Base-by-base conservation (phyloP, 2,329 filamentous ascomycete species). In the Colletotrichum orchidophilum region DNA sequence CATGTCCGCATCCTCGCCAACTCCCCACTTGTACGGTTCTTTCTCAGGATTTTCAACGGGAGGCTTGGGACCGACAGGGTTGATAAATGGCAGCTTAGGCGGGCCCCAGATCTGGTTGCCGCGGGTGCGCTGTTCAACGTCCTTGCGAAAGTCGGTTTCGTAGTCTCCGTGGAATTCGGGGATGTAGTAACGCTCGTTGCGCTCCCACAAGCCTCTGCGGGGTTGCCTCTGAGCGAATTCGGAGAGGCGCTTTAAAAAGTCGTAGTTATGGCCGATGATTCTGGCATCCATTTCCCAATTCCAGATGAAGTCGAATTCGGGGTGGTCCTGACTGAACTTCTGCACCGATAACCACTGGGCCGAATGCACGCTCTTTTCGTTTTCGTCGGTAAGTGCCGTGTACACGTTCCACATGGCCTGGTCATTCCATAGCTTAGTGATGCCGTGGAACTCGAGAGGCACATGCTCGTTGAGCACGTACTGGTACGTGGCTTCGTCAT, bases 231-330 rank as follows among this genome's bases (percentile, higher is more conserved):
- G 87, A 29, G 88, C 88, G 82, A 93, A 94, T 1, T 86, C 80
- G 26, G 83, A 81, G 8, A 94, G 81, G 72, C 91, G 91, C 75
- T 92, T 87, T 53, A 94, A 88, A 74, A 96, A 89, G 75, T 96
- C 92, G 80, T 96, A 95, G 81, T 95, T 91, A 73, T 96, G 93
- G 9, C 94, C 94, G 0, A 91, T 94, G 77, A 93, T 92, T 58
- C 94, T 88, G 35, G 92, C 91, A 77, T 96, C 93, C 82, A 94
- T 93, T 78, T 96, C 94, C 93, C 93, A 95, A 79, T 96, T 95
- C 93, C 94, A 96, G 75, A 94, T 87, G 76, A 89, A 94, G 75
- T 95, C 92, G 74, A 93, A 96, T 76, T 96, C 90, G 0, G 93
- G 93, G 76, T 94, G 91, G 60, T 92, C 91, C 76, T 92, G 87